These are phyloP conservation scores for Fusarium duplospermum DNA, from an alignment of 2,329 filamentous ascomycete genomes.

Conservation along the genomic window DNA sequence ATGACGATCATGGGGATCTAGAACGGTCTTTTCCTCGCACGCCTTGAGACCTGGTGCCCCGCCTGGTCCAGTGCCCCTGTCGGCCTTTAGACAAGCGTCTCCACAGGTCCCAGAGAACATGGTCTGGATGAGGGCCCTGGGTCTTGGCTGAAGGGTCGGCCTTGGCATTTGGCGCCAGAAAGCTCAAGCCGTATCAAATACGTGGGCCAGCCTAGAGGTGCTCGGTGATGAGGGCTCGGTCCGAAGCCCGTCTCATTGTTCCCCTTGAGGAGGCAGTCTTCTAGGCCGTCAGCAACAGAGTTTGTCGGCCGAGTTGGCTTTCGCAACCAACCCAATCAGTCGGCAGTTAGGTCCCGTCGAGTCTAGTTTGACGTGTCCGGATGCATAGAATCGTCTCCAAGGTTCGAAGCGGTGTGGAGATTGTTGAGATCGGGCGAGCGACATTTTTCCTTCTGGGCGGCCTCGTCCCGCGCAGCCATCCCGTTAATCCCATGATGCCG, in stretches of 20 bases:
- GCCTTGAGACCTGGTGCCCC: slow-evolving; percentile 23
- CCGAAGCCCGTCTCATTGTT: slow-evolving; percentile 2
- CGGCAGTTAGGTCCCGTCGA: not conserved
- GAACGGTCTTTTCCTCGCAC: slow-evolving; percentile 39
- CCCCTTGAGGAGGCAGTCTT: not conserved
- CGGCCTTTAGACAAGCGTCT: slow-evolving; percentile 9
- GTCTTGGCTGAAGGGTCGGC: slow-evolving; percentile 24
- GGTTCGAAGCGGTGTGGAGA: slow-evolving; percentile 29
- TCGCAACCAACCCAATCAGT: not conserved
- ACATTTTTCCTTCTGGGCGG: slow-evolving; percentile 1
- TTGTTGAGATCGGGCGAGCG: not conserved
- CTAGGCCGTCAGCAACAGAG: not conserved
- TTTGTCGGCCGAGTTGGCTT: slow-evolving; percentile 22
- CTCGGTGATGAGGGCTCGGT: slow-evolving; percentile 1
- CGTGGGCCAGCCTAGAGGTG: not conserved
- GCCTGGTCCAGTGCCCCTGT: slow-evolving; percentile 28
- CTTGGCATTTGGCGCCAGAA: slow-evolving; percentile 23
- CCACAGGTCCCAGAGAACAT: slow-evolving; percentile 27
- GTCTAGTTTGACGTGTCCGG: not conserved
- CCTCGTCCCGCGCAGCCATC: slow-evolving; percentile 29
- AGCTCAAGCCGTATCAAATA: not conserved
- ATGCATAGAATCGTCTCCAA: slow-evolving; percentile 4
- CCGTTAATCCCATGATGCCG: slow-evolving; percentile 30
- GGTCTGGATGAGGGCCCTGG: slow-evolving; percentile 27
- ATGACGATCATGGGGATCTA: slow-evolving; percentile 43